Conservation (phyloP, 768 basidiomycete genomes). For the Lactarius psammicola region DNA sequence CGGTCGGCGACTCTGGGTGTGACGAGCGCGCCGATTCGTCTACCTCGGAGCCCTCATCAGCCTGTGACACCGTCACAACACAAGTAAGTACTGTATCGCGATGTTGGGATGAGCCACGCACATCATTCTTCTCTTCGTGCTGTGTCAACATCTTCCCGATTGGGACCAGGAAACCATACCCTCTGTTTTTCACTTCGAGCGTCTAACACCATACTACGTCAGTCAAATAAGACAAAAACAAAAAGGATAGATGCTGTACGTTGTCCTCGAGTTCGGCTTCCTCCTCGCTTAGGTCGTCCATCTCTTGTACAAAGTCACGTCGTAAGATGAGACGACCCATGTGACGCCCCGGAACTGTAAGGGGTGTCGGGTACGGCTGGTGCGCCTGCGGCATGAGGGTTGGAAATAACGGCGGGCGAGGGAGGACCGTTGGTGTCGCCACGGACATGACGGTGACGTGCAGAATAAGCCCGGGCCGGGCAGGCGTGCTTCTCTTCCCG, state of each 20-base stretch:
- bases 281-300: slow-evolving; percentile 83
- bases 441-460: slow-evolving; percentile 45
- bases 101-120: slow-evolving; percentile 35
- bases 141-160: slow-evolving; percentile 72
- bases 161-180: slow-evolving; percentile 65
- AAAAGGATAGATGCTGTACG: slow-evolving; percentile 40
- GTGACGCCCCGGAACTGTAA: slow-evolving; percentile 48
- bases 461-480: no score
- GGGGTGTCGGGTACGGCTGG: slow-evolving; percentile 61
- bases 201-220: slow-evolving; percentile 45
- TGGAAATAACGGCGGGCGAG: slow-evolving; percentile 61
- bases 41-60: slow-evolving; percentile 41
- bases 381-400: slow-evolving; percentile 63
- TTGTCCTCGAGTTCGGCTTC: slow-evolving; percentile 78
- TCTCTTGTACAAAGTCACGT: slow-evolving; percentile 70
- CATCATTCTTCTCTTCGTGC: slow-evolving; percentile 84
- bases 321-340: slow-evolving; percentile 59
- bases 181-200: slow-evolving; percentile 58
- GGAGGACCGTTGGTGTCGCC: slow-evolving; percentile 71
- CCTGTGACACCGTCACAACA: slow-evolving; percentile 30
- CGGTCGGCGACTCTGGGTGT: slow-evolving; percentile 39
- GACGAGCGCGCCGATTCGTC: slow-evolving; percentile 42
- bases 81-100: background rate
- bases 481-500: background rate
- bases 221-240: background rate